Conservation (phyloP, 805 yeast genomes). For the Citeromyces matritensis region DNA sequence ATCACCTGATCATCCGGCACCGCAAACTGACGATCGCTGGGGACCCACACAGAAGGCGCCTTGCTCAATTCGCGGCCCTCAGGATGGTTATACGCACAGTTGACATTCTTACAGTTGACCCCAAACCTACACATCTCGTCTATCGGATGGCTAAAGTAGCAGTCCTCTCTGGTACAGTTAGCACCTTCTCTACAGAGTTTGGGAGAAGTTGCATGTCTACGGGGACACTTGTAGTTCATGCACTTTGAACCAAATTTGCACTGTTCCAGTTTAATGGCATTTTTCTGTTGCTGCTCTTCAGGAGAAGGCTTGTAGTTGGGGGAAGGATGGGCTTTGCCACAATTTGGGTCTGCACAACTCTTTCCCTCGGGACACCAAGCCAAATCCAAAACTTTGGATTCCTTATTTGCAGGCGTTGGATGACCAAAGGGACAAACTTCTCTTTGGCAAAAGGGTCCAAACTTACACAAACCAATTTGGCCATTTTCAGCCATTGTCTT, state of each 20-base stretch:
- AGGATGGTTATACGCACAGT: slow-evolving; percentile 71
- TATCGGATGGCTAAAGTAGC: slow-evolving; percentile 73
- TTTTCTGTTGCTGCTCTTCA: slow-evolving; percentile 9
- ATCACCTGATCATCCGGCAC: slow-evolving; percentile 60
- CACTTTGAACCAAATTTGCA: slow-evolving; percentile 72
- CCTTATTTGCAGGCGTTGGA: slow-evolving; percentile 75
- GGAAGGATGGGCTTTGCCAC: slow-evolving; percentile 76
- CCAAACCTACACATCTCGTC: slow-evolving; percentile 73
- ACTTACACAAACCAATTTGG: slow-evolving; percentile 50
- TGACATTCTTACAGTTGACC: slow-evolving; percentile 51
- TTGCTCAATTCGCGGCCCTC: slow-evolving; percentile 39
- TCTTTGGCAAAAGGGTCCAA: slow-evolving; percentile 60
- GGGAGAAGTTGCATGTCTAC: slow-evolving; percentile 67
- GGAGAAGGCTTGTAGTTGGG: slow-evolving; percentile 27
- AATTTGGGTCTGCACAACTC: slow-evolving; percentile 41
- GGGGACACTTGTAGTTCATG: slow-evolving; percentile 65
- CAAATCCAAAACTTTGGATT: slow-evolving; percentile 48
- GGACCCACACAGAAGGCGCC: slow-evolving; percentile 16
- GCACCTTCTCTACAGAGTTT: slow-evolving; percentile 75
- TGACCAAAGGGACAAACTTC: slow-evolving; percentile 81
- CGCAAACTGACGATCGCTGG: slow-evolving; percentile 55
- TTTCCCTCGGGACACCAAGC: slow-evolving; percentile 72
- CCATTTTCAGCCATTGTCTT: slow-evolving; percentile 1
- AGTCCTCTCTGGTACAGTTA: slow-evolving; percentile 64
- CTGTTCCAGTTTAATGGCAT: slow-evolving; percentile 53